Base-by-base conservation (phyloP, 2,329 filamentous ascomycete species). In the Calonectria leucothoes region DNA sequence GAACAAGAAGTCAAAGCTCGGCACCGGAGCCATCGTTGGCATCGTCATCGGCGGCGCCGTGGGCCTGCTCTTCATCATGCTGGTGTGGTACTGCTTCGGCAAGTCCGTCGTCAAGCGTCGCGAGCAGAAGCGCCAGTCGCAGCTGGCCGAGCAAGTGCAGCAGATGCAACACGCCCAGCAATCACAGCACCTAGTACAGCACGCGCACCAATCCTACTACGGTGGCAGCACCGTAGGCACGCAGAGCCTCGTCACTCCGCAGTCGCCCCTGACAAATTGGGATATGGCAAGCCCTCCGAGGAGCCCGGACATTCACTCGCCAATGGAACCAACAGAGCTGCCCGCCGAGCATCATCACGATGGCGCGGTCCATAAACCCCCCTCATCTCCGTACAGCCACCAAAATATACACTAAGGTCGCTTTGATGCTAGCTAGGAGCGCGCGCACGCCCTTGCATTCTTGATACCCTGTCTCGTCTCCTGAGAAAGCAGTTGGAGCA, bases 21-120 rank as follows among this genome's bases (percentile, higher is more conserved):
- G 82, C 6, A 79, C 76, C 0, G 86, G 85, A 12, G 85, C 83
- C 12, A 86, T 87, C 42, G 83, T 80, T 1, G 86, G 87, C 37
- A 85, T 88, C 51, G 83, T 82, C 4, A 77, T 87, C 20, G 86
- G 83, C 10, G 79, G 81, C 27, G 81, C 71, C 0, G 75, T 78
- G 2, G 80, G 74, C 0, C 52, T 71, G 15, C 63, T 31, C 10
- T 52, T 83, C 0, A 20, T 85, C 14, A 71, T 77, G 3, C 35
- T 82, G 10, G 29, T 80, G 14, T 71, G 69, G 69, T 68, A 59
- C 39, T 35, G 35, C n/a, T 45, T 71, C 25, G 69, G 69, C 23
- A 67, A 48, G 35, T 23, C 17, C 17, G 64, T 71, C 64, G 33
- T 71, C 39, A 52, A 39, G 15, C 63, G 63, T 20, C 69, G 69